Base-by-base conservation (phyloP, 371 early-diverging fungal species). In the Mucor saturninus region DNA sequence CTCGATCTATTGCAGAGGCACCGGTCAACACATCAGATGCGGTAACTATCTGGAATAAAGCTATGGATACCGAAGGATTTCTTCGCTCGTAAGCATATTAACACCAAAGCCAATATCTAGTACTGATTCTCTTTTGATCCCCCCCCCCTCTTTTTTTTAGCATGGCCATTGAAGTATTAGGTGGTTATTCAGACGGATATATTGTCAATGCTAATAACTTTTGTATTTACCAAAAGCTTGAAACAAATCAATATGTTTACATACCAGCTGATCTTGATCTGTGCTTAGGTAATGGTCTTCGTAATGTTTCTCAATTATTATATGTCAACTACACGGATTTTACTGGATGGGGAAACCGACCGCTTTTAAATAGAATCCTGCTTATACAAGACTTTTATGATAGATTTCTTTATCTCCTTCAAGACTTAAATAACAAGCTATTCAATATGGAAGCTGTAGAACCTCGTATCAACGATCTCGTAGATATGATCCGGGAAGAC, bases 241-340 rank as follows among this genome's bases (percentile, higher is more conserved):
- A 56, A 28, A 35, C 35, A 35, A 45, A 63, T 2, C 26, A 56
- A 10, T 15, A 42, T 26, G 65, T 64, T 11, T 79, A 69, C 35
- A 63, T 76, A 0, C 62, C 75, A 8, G 52, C 67, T 3, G 80
- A 76, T 55, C 29, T 75, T 15, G 77, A 79, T 30, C 54, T 59
- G 2, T 55, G 70, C 0, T 21, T 76, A 21, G 80, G 80, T 21
- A 57, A 56, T 56, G 39, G 58, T 21, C 30, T 55, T 0, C 49
- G 62, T 32, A 45, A 45, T 2, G 15, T 64, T 11, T 15, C 30
- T 1, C 14, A 52, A 14, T 43, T 75, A 61, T 13, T 49, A 2
- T 57, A 53, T 13, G 77, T 71, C 4, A 62, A 74, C 29, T 76
- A 73, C 39, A 54, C 59, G 4, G 56, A 64, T 5, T 68, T 58